Percentiles rank a stretch among this genome's conserved stretches.
Evolutionary conservation across 345 rosid genomes (phyloP).

Genomic region (Turritis glabra): DNA sequence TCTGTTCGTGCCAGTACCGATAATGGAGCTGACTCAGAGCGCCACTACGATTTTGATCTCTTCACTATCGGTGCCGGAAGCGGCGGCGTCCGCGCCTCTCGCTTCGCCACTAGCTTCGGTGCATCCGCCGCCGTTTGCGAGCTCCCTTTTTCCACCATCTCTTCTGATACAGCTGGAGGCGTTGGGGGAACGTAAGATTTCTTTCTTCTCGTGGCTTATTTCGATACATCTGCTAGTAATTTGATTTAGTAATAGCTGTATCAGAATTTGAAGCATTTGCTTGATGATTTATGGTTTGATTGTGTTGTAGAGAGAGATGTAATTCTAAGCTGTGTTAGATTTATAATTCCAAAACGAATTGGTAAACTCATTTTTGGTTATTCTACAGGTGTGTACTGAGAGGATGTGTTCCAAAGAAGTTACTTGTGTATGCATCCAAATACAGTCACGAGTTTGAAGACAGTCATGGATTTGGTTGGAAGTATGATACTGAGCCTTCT

Average conservation of each 20-base stretch:
- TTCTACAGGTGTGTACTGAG: constrained; percentile 80
- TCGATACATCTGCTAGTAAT: neutral
- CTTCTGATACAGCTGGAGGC: constrained; percentile 91
- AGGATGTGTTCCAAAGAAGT: constrained; percentile 97
- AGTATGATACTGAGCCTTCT: constrained; percentile 67
- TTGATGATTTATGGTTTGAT: constrained; percentile 8
- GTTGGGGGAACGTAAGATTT: constrained; percentile 91
- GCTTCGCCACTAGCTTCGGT: constrained; percentile 83
- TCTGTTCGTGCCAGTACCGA: constrained; percentile 52
- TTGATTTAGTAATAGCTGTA: neutral
- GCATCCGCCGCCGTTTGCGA: constrained; percentile 94
- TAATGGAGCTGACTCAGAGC: constrained; percentile 61
- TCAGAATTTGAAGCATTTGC: neutral
- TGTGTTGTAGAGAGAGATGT: neutral
- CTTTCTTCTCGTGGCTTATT: neutral
- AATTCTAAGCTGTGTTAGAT: neutral
- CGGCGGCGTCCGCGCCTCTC: constrained; percentile 96
- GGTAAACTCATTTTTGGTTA: neutral
- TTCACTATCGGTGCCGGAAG: constrained; percentile 97
- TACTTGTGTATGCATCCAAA: constrained; percentile 87
- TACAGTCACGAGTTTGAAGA: constrained; percentile 90
- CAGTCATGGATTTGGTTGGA: constrained; percentile 93
- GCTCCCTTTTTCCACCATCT: constrained; percentile 86
- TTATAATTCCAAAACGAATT: neutral
- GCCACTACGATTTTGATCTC: constrained; percentile 82